A percentile compares a stretch with the other conserved stretches of the same genome.
Conservation (phyloP, 345 rosid species). For the Mallotus nudiflorus region DNA sequence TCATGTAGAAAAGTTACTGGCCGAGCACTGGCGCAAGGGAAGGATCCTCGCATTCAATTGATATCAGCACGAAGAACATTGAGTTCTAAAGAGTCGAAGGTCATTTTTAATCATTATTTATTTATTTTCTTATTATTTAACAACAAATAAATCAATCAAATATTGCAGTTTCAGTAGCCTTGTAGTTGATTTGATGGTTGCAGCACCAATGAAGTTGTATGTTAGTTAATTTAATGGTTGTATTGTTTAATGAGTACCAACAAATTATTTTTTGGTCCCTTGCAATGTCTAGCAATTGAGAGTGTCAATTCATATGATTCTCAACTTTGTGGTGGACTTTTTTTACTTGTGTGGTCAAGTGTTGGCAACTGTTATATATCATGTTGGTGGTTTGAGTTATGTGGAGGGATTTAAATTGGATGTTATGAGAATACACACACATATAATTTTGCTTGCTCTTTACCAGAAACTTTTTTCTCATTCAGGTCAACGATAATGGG, state of each 20-base stretch:
- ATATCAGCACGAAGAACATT: conserved; percentile 48
- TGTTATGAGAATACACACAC: no score
- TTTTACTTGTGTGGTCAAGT: neutral
- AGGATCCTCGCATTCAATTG: conserved; percentile 73
- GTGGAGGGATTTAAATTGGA: neutral
- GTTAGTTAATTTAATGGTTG: neutral
- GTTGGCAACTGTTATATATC: conserved; percentile 1
- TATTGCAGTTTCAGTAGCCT: no score
- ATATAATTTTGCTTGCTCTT: conserved; percentile 12
- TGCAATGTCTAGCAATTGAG: neutral
- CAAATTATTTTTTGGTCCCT: neutral
- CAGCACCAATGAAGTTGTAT: neutral
- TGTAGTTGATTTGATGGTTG: no score
- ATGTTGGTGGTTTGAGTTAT: conserved; percentile 4
- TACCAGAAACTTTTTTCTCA: conserved; percentile 17
- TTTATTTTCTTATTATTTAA: neutral
- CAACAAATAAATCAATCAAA: no score
- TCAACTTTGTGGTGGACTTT: neutral
- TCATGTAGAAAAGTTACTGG: conserved; percentile 67
- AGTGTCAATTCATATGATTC: neutral
- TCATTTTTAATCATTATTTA: conserved; percentile 20
- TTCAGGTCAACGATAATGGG: conserved; percentile 60
- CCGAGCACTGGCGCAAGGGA: conserved; percentile 59
- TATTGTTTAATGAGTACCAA: neutral
- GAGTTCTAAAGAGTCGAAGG: conserved; percentile 54